Percentiles rank a stretch among this genome's conserved stretches.
phyloP scores from a whole-genome alignment of 2,329 filamentous ascomycete genomes.

The Triangularia verruculosa region DNA sequence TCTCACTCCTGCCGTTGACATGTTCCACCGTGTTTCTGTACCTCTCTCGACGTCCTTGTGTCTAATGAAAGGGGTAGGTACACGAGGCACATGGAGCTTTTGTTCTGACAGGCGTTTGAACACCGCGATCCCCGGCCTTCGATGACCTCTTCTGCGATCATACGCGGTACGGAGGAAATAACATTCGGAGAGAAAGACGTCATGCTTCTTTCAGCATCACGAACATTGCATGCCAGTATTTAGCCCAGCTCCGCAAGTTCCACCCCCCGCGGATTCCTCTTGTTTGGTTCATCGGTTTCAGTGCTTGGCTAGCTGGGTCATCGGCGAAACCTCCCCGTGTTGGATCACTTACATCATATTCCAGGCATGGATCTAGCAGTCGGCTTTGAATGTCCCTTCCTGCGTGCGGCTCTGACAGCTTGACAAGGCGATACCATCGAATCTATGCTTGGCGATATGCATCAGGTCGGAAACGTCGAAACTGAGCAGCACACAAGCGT shows the following conservation, averaged over 20 bases:
- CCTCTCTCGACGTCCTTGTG: background rate
- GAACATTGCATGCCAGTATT: background rate
- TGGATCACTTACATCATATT: background rate
- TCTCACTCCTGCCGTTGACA: constrained; percentile 10
- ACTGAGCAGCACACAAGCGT: background rate
- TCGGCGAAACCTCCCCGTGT: background rate
- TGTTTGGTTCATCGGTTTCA: background rate
- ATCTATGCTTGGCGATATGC: background rate
- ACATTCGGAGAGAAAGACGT: background rate
- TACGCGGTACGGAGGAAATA: background rate
- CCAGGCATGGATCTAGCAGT: background rate
- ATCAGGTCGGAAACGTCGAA: background rate
- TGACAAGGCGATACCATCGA: background rate
- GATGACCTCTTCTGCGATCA: background rate
- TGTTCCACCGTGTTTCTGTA: constrained; percentile 4
- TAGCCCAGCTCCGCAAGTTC: background rate
- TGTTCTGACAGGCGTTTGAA: background rate
- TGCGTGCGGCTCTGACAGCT: background rate
- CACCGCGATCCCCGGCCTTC: constrained; percentile 8
- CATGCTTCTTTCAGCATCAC: background rate
- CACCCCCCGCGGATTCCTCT: background rate
- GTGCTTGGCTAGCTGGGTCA: background rate
- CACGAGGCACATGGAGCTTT: background rate
- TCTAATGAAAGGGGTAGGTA: background rate
- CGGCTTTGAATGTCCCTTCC: background rate